Evolutionary conservation across 164 flowering plant species (phyloP), one percentile per base, ranked within the genome.

Genomic region (Tetrastigma voinierianum): DNA sequence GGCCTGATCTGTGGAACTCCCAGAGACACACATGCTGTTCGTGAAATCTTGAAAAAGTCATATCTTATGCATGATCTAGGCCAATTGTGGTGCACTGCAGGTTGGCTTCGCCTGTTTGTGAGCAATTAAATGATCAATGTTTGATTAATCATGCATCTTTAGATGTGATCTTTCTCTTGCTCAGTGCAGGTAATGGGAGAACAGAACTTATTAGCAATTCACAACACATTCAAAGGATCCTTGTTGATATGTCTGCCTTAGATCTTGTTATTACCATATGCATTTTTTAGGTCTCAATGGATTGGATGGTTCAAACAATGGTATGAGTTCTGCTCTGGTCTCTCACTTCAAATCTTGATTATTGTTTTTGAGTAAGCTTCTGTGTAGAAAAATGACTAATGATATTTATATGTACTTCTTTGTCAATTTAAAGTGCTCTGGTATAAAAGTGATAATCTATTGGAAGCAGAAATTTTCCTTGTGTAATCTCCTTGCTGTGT

Each of bases 1-100:
- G 99, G 99, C 98, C 99, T 44, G 99, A 96, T 76, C 93, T n/a
- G 86, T 79, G 99, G 99, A 75, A 97, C 93, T 69, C 99, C 99
- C 9, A 65, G 46, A 19, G 86, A 88, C 70, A 85, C 93, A 7
- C 10, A 61, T 62, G 87, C 89, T 61, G 92, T 93, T 64, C 97
- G 95, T 74, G 97, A 90, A 73, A 89, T 92, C 57, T 71, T 90
- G 46, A 93, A 77, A 70, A 82, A 86, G 76, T 46, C 80, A 54
- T 77, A 74, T 75, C 82, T 67, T 51, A 68, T 90, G 19, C 84
- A 87, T 19, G 77, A 60, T 69, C 70, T 81, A n/a, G 98, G 99
- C 53, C 98, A 40, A 80, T 96, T 62, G 97, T 87, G 65, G 97
- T 96, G 69, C 99, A 93, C 70, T 96, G 99, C 99, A 96, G 99